Conservation (phyloP, 768 basidiomycete genomes). For the Lactarius deliciosus region DNA sequence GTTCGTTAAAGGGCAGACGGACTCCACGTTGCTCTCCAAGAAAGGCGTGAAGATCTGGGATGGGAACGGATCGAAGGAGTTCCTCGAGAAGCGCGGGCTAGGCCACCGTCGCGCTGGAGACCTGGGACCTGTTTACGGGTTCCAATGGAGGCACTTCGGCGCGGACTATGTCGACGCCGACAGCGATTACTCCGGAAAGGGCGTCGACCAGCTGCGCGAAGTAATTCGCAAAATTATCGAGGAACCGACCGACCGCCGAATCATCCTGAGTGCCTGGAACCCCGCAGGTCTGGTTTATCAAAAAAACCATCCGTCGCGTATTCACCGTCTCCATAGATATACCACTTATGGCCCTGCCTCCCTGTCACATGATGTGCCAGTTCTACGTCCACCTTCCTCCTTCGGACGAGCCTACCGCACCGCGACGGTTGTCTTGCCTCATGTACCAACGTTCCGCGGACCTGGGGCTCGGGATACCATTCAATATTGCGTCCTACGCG, state of each 20-base stretch:
- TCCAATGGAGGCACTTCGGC: conserved; percentile 96
- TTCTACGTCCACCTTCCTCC: conserved; percentile 94
- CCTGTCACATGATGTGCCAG: conserved; percentile 98
- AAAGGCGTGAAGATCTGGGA: conserved; percentile 98
- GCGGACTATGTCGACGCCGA: conserved; percentile 78
- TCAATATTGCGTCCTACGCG: conserved; percentile 99
- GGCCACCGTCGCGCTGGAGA: conserved; percentile 85
- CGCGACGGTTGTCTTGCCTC: conserved; percentile 82
- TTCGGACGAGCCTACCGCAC: conserved; percentile 43
- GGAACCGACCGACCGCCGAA: conserved; percentile 89
- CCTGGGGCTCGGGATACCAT: conserved; percentile 94
- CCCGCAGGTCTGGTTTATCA: conserved; percentile 68
- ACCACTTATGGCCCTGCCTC: conserved; percentile 92
- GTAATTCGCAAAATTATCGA: conserved; percentile 91
- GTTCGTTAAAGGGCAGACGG: conserved; percentile 87
- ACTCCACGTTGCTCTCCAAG: conserved; percentile 67
- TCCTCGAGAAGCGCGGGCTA: conserved; percentile 83
- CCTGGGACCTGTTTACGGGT: conserved; percentile 95
- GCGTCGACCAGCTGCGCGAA: conserved; percentile 89
- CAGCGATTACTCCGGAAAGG: conserved; percentile 72
- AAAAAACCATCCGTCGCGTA: neutral
- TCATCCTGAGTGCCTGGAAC: conserved; percentile 97
- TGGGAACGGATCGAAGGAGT: conserved; percentile 88
- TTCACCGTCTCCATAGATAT: conserved; percentile 59
- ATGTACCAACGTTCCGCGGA: conserved; percentile 99